These are phyloP conservation scores for Logfia minima DNA, from an alignment of 129 eudicot genomes.

Conservation along the genomic window DNA sequence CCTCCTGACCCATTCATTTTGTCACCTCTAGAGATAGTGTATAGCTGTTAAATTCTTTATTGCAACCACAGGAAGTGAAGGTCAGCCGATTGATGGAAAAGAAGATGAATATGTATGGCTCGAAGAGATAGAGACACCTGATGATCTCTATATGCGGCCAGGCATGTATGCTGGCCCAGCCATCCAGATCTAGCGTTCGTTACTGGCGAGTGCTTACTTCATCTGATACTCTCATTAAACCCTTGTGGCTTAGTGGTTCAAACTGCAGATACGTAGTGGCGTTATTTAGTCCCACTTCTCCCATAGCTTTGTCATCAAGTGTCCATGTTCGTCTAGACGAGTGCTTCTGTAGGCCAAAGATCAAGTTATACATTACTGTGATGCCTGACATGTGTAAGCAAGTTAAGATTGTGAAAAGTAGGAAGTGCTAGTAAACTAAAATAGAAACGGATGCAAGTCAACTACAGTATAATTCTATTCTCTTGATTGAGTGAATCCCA, in stretches of 20 bases:
- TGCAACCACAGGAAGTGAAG: conserved; percentile 43
- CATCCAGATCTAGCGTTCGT: conserved; percentile 41
- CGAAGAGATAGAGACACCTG: conserved; percentile 73
- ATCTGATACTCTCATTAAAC: conserved; percentile 14
- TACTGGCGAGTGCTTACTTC: conserved; percentile 16
- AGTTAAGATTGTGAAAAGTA: conserved; percentile 17
- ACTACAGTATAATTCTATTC: background rate
- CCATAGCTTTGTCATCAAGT: conserved; percentile 9
- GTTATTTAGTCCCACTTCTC: conserved; percentile 10
- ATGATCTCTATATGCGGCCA: conserved; percentile 65
- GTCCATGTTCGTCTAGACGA: conserved; percentile 9
- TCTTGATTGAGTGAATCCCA: background rate
- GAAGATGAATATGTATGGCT: conserved; percentile 91
- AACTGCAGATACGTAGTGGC: conserved; percentile 7
- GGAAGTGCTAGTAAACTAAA: conserved; percentile 5
- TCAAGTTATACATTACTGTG: background rate
- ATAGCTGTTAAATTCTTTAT: conserved; percentile 9
- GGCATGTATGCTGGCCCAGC: conserved; percentile 73
- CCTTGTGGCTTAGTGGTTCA: conserved; percentile 25
- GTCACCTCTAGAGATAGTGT: background rate
- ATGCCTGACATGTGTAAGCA: background rate
- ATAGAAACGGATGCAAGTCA: background rate
- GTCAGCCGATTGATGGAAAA: conserved; percentile 35
- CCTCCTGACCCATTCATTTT: background rate
- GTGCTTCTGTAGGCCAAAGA: conserved; percentile 16